Base-by-base conservation (phyloP, 495 filamentous ascomycete species). In the Hypoxylon perforatum region DNA sequence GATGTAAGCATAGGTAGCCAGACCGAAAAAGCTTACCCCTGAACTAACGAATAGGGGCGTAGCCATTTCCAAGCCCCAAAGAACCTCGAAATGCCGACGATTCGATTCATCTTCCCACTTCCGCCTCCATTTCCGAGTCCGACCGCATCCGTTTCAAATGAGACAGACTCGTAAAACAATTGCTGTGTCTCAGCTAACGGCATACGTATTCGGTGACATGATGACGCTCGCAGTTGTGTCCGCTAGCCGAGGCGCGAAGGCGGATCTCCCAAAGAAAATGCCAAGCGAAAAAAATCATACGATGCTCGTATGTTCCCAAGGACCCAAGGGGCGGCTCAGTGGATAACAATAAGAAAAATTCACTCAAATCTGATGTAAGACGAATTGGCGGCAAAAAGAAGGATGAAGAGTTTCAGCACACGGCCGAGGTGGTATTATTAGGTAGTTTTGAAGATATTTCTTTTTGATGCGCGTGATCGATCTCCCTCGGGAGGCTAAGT, bases 281-380 rank as follows among this genome's bases (percentile, higher is more conserved):
- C 64, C 64, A 62, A 67, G 64, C 33, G 23, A 22, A 28, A 22
- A 9, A 11, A 28, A 63, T 68, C 65, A 30, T 68, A 68, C 65
- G 65, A 68, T 68, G 23, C 21, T 25, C 21, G 17, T 19, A 19
- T 17, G 41, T 44, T 41, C 38, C 15, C 38, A 7, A 15, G 0
- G 41, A 36, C n/a, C 49, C 7, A 52, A 33, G 49, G 17, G 30
- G 7, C 3, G 15, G 10, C 23, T 30, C 6, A 30, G 49, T 11
- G 17, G 41, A 33, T 33, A 33, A 25, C 2, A 21, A 45, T 48
- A 61, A 57, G 10, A 21, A 45, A 46, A 56, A 53, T 52, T 57
- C 57, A 46, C 46, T 57, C 61, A 60, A 41, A 57, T 67, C 57
- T 62, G 47, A 67, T 56, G 58, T 62, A 41, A 67, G 64, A 62